Evolutionary conservation across 768 basidiomycete species (phyloP), one percentile per base, ranked within the genome.

Genomic region (Agaricus blazei): DNA sequence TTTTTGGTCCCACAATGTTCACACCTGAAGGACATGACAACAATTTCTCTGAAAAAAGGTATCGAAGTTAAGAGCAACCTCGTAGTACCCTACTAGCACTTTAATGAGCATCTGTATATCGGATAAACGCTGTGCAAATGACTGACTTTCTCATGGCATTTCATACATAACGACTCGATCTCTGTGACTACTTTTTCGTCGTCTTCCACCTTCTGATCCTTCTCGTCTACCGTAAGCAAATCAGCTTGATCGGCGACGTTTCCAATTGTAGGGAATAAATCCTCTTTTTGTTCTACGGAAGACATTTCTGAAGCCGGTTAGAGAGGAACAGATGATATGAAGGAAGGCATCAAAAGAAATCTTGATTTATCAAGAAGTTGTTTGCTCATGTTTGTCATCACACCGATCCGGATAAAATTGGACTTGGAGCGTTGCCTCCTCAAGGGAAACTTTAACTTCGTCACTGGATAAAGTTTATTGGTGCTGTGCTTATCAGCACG

Each of bases 1-100:
- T 99, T 98, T 40, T 78, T 68, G 60, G 77, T 71, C 8, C 93
- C 94, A 63, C 97, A 99, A 64, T 93, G 86, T 55, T 96, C 92
- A 67, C 97, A 99, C 54, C 88, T 81, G 75, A 99, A 99, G 38
- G 93, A 95, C 85, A 96, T 93, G 58, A 98, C 83, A 60, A 99
- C 90, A 50, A 98, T 86, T 68, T 99, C 92, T 44, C 83, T 78
- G 76, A 98, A 98, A 75, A 85, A 98, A 0, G 97, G 97, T 48
- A 99, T 99, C 2, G 86, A 84, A 0, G 95, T 98, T 48, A 99
- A 75, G 63, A 99, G 81, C 63, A 99, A 71, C 42, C 93, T 76
- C 0, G 97, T 99, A 11, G 76, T 73, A 31, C 96, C 96, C 93
- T 98, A 77, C 62, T 69, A 58, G 48, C 53, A 28, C 58, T 62